These are phyloP conservation scores for Marasmius sp. DNA, from an alignment of 1,284 basidiomycete species.

Conservation along the genomic window DNA sequence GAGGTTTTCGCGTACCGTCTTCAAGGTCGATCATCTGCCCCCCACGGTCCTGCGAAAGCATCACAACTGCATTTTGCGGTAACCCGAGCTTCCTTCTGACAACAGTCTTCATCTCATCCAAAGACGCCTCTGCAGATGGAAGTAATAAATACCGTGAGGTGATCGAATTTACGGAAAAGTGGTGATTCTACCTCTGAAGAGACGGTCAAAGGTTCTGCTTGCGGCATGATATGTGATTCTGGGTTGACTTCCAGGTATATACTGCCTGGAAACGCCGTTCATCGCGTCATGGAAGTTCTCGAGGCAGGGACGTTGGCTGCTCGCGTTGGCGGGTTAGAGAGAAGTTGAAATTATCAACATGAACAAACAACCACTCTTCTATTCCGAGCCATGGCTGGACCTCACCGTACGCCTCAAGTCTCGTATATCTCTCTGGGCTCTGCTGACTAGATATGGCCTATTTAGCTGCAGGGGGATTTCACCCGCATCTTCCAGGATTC, in stretches of 20 bases:
- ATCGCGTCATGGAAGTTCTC: slow-evolving; percentile 14
- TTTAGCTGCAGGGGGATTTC: slow-evolving; percentile 66
- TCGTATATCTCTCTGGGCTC: background rate
- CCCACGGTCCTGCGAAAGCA: slow-evolving; percentile 57
- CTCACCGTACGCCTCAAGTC: slow-evolving; percentile 22
- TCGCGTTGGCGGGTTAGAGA: background rate
- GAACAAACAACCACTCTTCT: slow-evolving; percentile 5
- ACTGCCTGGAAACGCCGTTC: slow-evolving; percentile 45
- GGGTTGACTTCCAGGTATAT: slow-evolving; percentile 43
- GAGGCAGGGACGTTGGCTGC: background rate
- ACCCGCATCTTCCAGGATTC: slow-evolving; percentile 81
- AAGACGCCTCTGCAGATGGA: slow-evolving; percentile 49
- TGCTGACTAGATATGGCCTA: background rate
- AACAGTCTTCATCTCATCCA: slow-evolving; percentile 53
- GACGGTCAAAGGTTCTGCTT: slow-evolving; percentile 55
- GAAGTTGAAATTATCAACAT: background rate
- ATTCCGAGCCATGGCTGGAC: slow-evolving; percentile 5
- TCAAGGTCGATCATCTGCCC: slow-evolving; percentile 61
- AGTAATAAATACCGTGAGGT: slow-evolving; percentile 7
- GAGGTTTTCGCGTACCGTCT: slow-evolving; percentile 50
- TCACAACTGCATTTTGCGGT: slow-evolving; percentile 35
- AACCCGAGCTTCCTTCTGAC: slow-evolving; percentile 64
- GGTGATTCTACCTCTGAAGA: slow-evolving; percentile 56
- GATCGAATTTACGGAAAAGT: background rate
- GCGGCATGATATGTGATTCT: slow-evolving; percentile 56